Evolutionary conservation across 495 filamentous ascomycete species (phyloP), one percentile per base, ranked within the genome.

Genomic region (Cetradonia linearis): DNA sequence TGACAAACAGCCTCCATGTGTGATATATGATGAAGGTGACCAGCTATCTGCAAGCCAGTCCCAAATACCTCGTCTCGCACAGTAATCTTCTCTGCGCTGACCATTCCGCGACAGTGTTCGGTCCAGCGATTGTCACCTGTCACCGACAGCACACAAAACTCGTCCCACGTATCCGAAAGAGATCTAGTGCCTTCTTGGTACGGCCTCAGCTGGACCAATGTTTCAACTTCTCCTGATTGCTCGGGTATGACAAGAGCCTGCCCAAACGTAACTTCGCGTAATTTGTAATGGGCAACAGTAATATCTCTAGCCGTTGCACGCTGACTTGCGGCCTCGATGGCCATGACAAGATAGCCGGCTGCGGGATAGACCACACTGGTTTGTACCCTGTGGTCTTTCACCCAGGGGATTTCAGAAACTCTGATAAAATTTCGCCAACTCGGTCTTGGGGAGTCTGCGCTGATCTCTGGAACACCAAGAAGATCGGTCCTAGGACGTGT

Each of bases 371-470:
- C 68, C 8, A 75, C 64, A 10, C 70, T 57, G 0, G 52, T 62
- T 11, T 68, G 61, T 3, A 82, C 55, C 10, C 60, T 60, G 65
- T 81, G 79, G 33, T 81, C 78, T 13, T 61, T 58, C 2, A 81
- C 55, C 80, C 80, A 82, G 0, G 73, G 74, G 3, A 74, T 65
- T 33, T 77, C 66, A 1, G 76, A 70, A 7, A 74, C 52, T 0
- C 63, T 61, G 7, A 84, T 36, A 0, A 77, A 37, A 62, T 78
- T 80, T 34, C 78, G 67, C 80, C 80, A 84, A 0, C 67, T 69
- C 3, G 79, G 78, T 47, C 77, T 73, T 7, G 73, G 37, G 7
- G 74, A 65, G 20, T 67, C 71, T 0, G 68, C 73, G 54, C 72
- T 77, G 4, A 70, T 62, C 0, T 71, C 65, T 3, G 73, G 65